Evolutionary conservation across 2,329 filamentous ascomycete species (phyloP).

Genomic region (Alternaria viburni): DNA sequence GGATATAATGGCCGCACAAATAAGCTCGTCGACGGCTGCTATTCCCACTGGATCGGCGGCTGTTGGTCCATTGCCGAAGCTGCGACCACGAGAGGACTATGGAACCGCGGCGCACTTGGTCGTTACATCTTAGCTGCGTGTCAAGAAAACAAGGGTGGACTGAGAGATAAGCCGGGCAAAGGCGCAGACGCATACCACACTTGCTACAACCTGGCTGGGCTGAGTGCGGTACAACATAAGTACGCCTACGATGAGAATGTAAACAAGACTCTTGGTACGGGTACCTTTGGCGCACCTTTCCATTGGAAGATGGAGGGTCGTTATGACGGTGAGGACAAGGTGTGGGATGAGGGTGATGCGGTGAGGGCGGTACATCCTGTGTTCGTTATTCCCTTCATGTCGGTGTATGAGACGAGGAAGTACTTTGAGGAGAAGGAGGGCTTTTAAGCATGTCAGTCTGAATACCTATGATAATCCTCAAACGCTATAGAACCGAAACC

Average conservation of each 20-base stretch:
- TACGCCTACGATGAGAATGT: constrained; percentile 56
- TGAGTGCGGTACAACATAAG: constrained; percentile 79
- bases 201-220: constrained; percentile 85
- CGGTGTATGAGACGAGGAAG: constrained; percentile 67
- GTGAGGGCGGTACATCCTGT: constrained; percentile 79
- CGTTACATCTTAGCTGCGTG: constrained; percentile 91
- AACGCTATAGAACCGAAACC: neutral
- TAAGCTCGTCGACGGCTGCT: constrained; percentile 97
- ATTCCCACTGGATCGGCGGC: constrained; percentile 95
- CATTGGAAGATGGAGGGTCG: constrained; percentile 54
- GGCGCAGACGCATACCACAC: constrained; percentile 89
- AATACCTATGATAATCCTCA: too few relatives aligned
- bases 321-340: constrained; percentile 60
- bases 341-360: constrained; percentile 72
- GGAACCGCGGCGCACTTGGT: constrained; percentile 82
- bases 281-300: constrained; percentile 49
- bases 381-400: constrained; percentile 78
- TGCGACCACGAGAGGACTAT: constrained; percentile 64
- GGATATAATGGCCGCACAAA: constrained; percentile 94
- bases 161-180: constrained; percentile 94
- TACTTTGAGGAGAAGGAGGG: constrained; percentile 68
- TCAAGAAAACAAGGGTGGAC: constrained; percentile 78
- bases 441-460: neutral
- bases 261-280: constrained; percentile 34
- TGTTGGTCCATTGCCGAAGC: constrained; percentile 94